Evolutionary conservation across 176 grass and related monocot genomes (phyloP).

Genomic region (Carex cristatella): DNA sequence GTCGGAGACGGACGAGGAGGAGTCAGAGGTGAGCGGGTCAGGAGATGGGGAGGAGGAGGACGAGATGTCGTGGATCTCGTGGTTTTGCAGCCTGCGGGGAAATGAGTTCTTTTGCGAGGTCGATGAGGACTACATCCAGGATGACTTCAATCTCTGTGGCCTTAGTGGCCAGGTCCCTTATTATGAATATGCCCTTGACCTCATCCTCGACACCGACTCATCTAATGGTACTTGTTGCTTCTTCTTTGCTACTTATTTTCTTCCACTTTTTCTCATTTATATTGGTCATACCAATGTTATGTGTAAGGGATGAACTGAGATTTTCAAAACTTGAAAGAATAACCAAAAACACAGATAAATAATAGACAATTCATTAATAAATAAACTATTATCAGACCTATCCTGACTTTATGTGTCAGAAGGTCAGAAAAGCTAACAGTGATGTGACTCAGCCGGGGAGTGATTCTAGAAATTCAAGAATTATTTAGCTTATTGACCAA

Average conservation of each 20-base stretch:
- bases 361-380: background rate
- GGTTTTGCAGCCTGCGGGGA: conserved; percentile 73
- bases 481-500: background rate
- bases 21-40: conserved; percentile 70
- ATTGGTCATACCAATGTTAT: background rate
- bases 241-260: background rate
- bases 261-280: background rate
- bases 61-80: conserved; percentile 84
- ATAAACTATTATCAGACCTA: background rate
- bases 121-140: conserved; percentile 83
- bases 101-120: conserved; percentile 86
- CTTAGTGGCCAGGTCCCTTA: conserved; percentile 70
- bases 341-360: background rate
- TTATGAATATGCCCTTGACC: conserved; percentile 85
- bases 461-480: conserved; percentile 1
- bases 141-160: conserved; percentile 81
- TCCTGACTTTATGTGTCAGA: background rate
- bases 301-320: background rate
- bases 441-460: background rate
- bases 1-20: conserved; percentile 68
- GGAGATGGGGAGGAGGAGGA: conserved; percentile 68
- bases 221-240: conserved; percentile 39
- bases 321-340: conserved; percentile 2
- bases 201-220: conserved; percentile 76
- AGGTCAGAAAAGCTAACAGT: background rate